Base-by-base conservation (phyloP, 1,284 basidiomycete genomes). In the Cryptococcus sp. region DNA sequence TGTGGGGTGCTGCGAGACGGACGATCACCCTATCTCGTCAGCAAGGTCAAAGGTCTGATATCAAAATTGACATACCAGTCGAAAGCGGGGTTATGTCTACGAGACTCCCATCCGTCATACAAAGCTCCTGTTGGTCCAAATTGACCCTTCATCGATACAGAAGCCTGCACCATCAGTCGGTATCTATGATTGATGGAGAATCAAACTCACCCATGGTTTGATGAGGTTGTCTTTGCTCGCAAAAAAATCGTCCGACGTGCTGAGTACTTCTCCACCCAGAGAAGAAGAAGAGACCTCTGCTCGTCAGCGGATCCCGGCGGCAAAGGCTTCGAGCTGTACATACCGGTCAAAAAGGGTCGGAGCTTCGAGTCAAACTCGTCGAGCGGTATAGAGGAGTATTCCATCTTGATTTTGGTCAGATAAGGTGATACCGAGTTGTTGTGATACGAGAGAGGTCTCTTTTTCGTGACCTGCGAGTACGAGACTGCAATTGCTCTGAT, bases 81-180 rank as follows among this genome's bases (percentile, higher is more conserved):
- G 66, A 84, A 83, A 3, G 78, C 68, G 0, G 85, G 82, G 71
- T 95, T 97, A 73, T 98, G 94, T 56, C 94, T 76, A 33, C 91
- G 77, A 18, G 80, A 82, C 72, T 98, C 94, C 94, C 94, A 98
- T 45, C 93, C 94, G 61, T 87, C 90, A 71, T 82, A 98, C 32
- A 97, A 74, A 0, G 94, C 94, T 23, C 94, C 94, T 43, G 93
- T 94, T 1, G 92, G 89, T 1, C 94, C 94, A 63, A 94, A 98
- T 59, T 91, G 87, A 12, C 95, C 94, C 73, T 92, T 87, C 72
- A 92, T 73, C 61, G 83, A 87, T 4, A 79, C 79, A 34, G 90
- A 80, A 14, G 89, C 83, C 62, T 68, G 51, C 11, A 39, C 24
- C 43, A 43, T 50, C 12, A 43, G 38, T 24, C 46, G n/a, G 33